These are phyloP conservation scores for Tetradesmus lagerheimii DNA, from an alignment of 139 green algal genomes.

Conservation along the genomic window DNA sequence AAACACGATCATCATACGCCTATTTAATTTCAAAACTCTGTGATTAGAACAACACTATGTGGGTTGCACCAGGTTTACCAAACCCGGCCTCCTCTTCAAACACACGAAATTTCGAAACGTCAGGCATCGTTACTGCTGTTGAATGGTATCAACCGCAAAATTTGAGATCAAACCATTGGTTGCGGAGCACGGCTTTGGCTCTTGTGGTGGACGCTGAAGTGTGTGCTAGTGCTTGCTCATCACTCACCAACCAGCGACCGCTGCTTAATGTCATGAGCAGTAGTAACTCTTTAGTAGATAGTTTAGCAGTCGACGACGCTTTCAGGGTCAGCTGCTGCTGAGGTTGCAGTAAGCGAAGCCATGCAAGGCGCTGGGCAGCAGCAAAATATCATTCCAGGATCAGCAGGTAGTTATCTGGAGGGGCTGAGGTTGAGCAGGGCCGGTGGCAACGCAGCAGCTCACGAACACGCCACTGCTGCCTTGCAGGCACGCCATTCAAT, in stretches of 20 bases:
- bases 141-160: not conserved
- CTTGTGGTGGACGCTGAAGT: not conserved
- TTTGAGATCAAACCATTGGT: not conserved
- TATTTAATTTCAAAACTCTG: no score
- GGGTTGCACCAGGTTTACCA: not conserved
- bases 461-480: constrained; percentile 1
- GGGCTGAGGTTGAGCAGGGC: not conserved
- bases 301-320: not conserved
- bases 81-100: constrained; percentile 1
- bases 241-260: not conserved
- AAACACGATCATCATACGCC: no score
- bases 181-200: not conserved
- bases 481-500: constrained; percentile 26
- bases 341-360: not conserved
- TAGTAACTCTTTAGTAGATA: no score
- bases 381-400: not conserved
- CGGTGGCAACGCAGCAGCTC: not conserved
- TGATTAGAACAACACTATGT: no score
- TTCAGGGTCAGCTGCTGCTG: not conserved
- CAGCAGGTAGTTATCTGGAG: not conserved
- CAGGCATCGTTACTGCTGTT: not conserved
- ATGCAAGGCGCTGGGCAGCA: not conserved
- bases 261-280: not conserved
- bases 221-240: not conserved
- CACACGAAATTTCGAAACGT: not conserved